A percentile compares a stretch with the other conserved stretches of the same genome.
phyloP scores from a whole-genome alignment of 768 basidiomycete genomes.

The Mycena olivaceomarginata region DNA sequence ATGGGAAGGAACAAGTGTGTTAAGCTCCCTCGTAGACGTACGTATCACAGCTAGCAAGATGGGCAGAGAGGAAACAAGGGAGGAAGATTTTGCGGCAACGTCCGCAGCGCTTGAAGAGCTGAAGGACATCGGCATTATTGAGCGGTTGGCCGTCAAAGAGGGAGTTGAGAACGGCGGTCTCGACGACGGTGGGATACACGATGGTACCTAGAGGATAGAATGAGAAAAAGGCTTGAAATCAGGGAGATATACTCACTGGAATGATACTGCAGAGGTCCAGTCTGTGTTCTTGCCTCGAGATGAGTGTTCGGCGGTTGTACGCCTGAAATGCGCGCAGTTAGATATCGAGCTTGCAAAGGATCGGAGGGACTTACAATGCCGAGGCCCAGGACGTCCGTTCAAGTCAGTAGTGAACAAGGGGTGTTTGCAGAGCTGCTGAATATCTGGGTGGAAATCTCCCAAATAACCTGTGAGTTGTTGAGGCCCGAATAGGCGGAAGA shows the following conservation, averaged over 20 bases:
- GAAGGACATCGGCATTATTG: not conserved
- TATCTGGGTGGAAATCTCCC: not conserved
- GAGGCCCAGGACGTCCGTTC: not conserved
- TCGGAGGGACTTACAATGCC: conserved; percentile 74
- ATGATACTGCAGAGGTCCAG: not conserved
- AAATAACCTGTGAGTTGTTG: not conserved
- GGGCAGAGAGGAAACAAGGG: not conserved
- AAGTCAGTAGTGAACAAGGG: not conserved
- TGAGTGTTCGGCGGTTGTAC: not conserved
- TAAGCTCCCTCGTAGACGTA: not conserved
- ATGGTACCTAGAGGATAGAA: not conserved
- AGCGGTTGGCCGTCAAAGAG: not conserved
- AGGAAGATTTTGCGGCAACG: not conserved
- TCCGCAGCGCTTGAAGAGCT: not conserved
- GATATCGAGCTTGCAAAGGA: too few species aligned
- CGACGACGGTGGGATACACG: not conserved
- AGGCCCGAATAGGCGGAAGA: not conserved
- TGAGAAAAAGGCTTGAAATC: not conserved
- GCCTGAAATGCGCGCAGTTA: conserved; percentile 56
- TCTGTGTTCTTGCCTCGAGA: not conserved
- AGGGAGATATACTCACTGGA: not conserved
- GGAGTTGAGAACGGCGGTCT: not conserved
- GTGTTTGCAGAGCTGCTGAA: not conserved
- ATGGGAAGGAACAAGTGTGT: not conserved
- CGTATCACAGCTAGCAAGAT: not conserved